Evolutionary conservation across 805 yeast species (phyloP).

Genomic region (Ogataea thermomethanolica): DNA sequence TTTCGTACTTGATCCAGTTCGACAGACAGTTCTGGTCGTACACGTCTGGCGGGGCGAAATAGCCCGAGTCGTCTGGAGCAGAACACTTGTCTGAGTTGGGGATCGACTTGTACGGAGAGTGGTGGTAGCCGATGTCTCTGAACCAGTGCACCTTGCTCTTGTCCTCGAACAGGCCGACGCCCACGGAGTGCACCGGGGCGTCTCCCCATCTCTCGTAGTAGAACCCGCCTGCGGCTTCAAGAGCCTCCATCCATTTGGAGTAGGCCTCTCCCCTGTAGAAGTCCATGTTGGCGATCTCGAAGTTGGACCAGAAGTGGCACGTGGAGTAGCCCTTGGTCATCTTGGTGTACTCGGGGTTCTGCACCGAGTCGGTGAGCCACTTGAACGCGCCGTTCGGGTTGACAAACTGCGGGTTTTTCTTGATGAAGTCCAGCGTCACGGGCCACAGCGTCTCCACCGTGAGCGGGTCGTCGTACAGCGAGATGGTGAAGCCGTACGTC

Average conservation of each 20-base stretch:
- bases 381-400: conserved; percentile 55
- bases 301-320: conserved; percentile 89
- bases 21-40: conserved; percentile 34
- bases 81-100: conserved; percentile 59
- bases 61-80: conserved; percentile 33
- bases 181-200: conserved; percentile 85
- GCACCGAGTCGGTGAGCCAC: conserved; percentile 51
- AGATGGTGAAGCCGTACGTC: conserved; percentile 71
- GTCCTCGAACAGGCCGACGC: conserved; percentile 69
- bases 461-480: conserved; percentile 67
- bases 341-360: conserved; percentile 42
- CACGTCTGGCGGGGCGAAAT: conserved; percentile 34
- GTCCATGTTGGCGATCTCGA: conserved; percentile 82
- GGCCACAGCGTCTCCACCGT: conserved; percentile 69
- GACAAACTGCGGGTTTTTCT: conserved; percentile 56
- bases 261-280: conserved; percentile 72
- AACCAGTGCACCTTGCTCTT: conserved; percentile 78
- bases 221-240: conserved; percentile 76
- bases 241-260: conserved; percentile 56
- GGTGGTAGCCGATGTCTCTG: conserved; percentile 76
- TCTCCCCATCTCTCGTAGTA: conserved; percentile 94
- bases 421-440: conserved; percentile 58
- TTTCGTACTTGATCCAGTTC: conserved; percentile 36
- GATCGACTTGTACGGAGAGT: conserved; percentile 73
- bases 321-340: conserved; percentile 45